These are phyloP conservation scores for Ustulina deusta DNA, from an alignment of 2,329 filamentous ascomycete genomes.

Conservation along the genomic window DNA sequence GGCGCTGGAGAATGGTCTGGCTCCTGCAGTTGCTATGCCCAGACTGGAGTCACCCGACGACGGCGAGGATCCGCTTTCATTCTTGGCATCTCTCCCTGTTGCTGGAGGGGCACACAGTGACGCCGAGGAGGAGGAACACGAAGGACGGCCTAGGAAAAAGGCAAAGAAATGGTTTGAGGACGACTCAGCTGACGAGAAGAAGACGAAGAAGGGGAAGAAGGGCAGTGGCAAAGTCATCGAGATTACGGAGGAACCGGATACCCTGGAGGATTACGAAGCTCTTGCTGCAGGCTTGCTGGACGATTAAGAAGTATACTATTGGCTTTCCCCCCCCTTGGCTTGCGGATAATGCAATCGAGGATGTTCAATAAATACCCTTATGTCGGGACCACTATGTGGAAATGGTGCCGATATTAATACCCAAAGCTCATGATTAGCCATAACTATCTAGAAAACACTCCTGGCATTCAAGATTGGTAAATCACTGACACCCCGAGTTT, in stretches of 20 bases:
- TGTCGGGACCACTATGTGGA: background rate
- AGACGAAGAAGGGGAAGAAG: constrained; percentile 58
- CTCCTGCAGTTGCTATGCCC: constrained; percentile 48
- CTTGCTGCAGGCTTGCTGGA: constrained; percentile 79
- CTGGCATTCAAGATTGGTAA: background rate
- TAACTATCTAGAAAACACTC: background rate
- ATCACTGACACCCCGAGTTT: background rate
- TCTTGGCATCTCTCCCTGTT: constrained; percentile 69
- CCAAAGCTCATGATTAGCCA: background rate
- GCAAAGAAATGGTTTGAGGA: constrained; percentile 85
- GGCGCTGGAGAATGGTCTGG: constrained; percentile 59
- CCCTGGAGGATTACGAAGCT: constrained; percentile 81
- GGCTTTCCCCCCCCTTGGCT: background rate
- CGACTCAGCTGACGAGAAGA: constrained; percentile 65
- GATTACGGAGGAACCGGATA: constrained; percentile 77
- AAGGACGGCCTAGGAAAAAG: constrained; percentile 66
- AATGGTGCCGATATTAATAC: background rate
- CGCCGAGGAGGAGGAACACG: constrained; percentile 55
- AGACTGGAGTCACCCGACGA: constrained; percentile 57
- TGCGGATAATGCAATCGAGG: constrained; percentile 1
- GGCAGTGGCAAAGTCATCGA: constrained; percentile 68
- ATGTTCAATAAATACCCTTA: background rate
- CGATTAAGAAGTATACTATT: constrained; percentile 40
- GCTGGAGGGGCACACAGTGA: constrained; percentile 53
- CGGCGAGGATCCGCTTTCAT: constrained; percentile 66